These are phyloP conservation scores for Coemansia sp. DNA, from an alignment of 192 early-diverging fungal genomes.

Conservation along the genomic window DNA sequence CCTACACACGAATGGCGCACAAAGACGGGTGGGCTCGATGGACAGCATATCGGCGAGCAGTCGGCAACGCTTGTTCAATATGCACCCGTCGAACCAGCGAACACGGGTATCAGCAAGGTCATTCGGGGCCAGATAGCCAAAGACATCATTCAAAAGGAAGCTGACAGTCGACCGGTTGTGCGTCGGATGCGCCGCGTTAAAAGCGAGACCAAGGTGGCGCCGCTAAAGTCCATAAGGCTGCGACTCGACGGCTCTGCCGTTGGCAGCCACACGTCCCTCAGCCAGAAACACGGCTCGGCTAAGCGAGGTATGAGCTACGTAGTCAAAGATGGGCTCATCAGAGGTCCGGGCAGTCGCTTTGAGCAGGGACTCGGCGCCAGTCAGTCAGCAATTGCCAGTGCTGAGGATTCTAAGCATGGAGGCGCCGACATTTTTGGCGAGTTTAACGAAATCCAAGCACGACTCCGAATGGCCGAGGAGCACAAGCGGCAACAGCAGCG, in stretches of 20 bases:
- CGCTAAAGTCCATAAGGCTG: conserved; percentile 47
- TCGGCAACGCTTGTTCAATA: conserved; percentile 36
- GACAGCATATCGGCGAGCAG: conserved; percentile 3
- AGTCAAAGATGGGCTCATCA: conserved; percentile 19
- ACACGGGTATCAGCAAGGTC: conserved; percentile 40
- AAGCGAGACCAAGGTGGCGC: conserved; percentile 44
- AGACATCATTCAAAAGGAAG: conserved; percentile 31
- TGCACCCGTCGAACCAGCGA: conserved; percentile 11
- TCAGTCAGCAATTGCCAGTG: neutral
- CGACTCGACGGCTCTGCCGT: conserved; percentile 38
- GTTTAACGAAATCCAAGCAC: conserved; percentile 34
- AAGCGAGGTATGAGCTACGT: conserved; percentile 10
- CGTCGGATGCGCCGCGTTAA: conserved; percentile 43
- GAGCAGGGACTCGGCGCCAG: neutral
- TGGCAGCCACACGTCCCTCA: conserved; percentile 8
- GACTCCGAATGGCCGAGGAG: conserved; percentile 33
- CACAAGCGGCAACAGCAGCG: conserved; percentile 32
- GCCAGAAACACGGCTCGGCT: neutral
- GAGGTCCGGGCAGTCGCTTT: neutral
- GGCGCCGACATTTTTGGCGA: conserved; percentile 13
- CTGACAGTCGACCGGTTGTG: conserved; percentile 17
- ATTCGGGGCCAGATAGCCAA: conserved; percentile 33
- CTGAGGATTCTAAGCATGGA: neutral
- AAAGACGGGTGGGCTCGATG: conserved; percentile 5
- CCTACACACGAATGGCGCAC: conserved; percentile 16